Base-by-base conservation (phyloP, 805 yeast species). In the Maudiozyma barnettii region DNA sequence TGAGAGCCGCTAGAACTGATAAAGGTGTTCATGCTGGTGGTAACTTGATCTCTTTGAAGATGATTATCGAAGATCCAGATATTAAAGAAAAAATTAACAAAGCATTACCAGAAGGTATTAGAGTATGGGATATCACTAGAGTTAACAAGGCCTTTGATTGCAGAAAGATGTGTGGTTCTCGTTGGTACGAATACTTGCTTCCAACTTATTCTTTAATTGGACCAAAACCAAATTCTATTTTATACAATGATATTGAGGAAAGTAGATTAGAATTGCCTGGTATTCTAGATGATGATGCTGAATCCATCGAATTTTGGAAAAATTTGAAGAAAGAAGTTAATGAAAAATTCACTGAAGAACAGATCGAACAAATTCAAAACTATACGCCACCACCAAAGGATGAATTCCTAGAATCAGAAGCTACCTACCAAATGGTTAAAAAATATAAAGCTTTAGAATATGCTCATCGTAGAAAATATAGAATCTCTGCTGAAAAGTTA, bases 11-110 rank as follows among this genome's bases (percentile, higher is more conserved):
- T 4, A 74, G 91, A 68, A 84, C 91, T 3, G 98, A 90, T 65
- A 91, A 91, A 66, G 98, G 97, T 51, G 98, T 90, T 21, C 98
- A 90, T 67, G 97, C 98, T 12, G 96, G 96, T 2, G 97, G 97
- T 26, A 90, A 90, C 63, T 88, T 89, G 20, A 77, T 91, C 40
- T 83, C 95, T 14, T 71, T 84, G 55, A 90, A 90, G 63, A 68
- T 90, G 73, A 86, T 87, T 56, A 51, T 53, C 18, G 56, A 53
- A 43, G 67, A 90, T 58, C 78, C 74, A 13, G 82, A 87, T 46
- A 75, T 88, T 45, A 74, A 83, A 39, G 72, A 74, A 41, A 85
- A 81, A 63, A 82, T 93, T 66, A 93, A 93, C 65, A 66, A 72
- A 2, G 63, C 71, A 29, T 71, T 93, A 46, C 99, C 99, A 1